Evolutionary conservation across 345 rosid genomes (phyloP), one percentile per base, ranked within the genome.

Genomic region (Theobroma cacao): DNA sequence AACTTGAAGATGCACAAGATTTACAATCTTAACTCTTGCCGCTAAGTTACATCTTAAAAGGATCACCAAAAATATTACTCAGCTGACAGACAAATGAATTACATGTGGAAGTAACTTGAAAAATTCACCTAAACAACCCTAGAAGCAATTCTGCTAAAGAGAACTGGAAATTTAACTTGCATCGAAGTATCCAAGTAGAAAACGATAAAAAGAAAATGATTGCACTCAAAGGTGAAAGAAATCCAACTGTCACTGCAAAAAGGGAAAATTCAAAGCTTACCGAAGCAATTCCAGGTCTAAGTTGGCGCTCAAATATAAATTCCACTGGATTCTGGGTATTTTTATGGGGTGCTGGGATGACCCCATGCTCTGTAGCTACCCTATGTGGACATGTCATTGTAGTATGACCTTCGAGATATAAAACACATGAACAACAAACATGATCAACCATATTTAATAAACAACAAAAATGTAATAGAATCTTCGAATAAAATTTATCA

Each of bases 331-430:
- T 94, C 62, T 73, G 83, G 22, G 86, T 80, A 70, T 88, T 94
- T 80, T 84, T 86, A 72, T 73, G 91, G 2, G 90, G 86, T 74
- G 89, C 88, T 55, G 97, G 89, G 73, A 84, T 70, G 63, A 85
- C 90, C 66, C 97, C 97, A 26, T 86, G 83, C 77, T 85, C 97
- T 34, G 86, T 84, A 78, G 86, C 86, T 74, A 89, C 97, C 86
- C 84, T 88, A 80, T 92, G 95, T 0, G 99, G 98, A 79, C 99
- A 94, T 47, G 86, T 59, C 91, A 92, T 87, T 33, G 98, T 94
- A 26, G 97, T 91, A 84, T 96, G 99, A 12, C 99, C 99, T 96
- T 80, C 82, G 80, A 83, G 56, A 15, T 6, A 75, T 26, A 80
- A 55, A 74, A 17, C 10, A 58, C 41, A 28, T n/a, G 12, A 26